phyloP scores from a whole-genome alignment of 2,329 filamentous ascomycete genomes.

The Xylaria sp. region DNA sequence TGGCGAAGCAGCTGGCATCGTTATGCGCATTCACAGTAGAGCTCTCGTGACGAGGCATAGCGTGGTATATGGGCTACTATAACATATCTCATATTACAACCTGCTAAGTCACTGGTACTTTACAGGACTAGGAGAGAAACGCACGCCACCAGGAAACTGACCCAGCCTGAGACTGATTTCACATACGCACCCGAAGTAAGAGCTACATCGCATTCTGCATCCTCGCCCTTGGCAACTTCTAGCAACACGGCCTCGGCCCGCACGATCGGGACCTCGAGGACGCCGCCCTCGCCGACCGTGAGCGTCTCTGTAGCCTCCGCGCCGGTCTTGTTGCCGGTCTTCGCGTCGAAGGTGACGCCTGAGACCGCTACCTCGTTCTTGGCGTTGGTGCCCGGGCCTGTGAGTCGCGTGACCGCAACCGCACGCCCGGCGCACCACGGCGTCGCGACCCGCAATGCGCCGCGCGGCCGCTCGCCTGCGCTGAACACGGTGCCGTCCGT shows the following conservation, averaged over 20 bases:
- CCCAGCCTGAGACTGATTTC: constrained; percentile 5
- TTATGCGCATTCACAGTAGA: too few species aligned
- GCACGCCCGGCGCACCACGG: constrained; percentile 32
- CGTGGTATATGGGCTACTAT: too few species aligned
- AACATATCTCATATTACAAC: background rate
- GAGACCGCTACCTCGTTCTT: constrained; percentile 39
- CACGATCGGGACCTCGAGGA: constrained; percentile 29
- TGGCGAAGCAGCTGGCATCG: too few species aligned
- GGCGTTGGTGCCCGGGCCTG: constrained; percentile 40
- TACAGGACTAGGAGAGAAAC: background rate
- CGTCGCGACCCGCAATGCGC: constrained; percentile 33
- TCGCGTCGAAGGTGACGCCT: constrained; percentile 36
- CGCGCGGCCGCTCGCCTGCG: constrained; percentile 31
- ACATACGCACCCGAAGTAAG: constrained; percentile 6
- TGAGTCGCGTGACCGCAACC: constrained; percentile 33
- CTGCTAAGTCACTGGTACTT: background rate
- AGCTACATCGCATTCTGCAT: background rate
- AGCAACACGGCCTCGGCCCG: constrained; percentile 39
- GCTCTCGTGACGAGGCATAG: too few species aligned
- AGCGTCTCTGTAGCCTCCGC: constrained; percentile 28
- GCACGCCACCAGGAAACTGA: constrained; percentile 1
- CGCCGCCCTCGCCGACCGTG: constrained; percentile 32
- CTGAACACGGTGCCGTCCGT: constrained; percentile 38
- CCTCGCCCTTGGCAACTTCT: constrained; percentile 20
- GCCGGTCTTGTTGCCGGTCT: constrained; percentile 30